These are phyloP conservation scores for Beta vulgaris DNA, from an alignment of 148 eudicot genomes.

Conservation along the genomic window DNA sequence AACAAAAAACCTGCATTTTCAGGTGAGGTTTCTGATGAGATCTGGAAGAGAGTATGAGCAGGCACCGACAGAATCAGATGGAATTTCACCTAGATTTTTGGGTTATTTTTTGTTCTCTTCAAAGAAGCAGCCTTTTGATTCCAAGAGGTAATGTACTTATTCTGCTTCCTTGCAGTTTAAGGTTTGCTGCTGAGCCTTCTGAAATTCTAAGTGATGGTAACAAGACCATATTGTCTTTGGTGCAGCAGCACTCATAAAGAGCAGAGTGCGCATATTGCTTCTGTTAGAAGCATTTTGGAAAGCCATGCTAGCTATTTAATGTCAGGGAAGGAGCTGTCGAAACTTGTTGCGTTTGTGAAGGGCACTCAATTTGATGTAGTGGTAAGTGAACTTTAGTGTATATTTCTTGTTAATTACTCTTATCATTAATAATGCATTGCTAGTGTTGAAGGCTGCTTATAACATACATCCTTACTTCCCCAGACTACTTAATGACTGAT, in stretches of 20 bases:
- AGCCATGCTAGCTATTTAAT: slow-evolving; percentile 93
- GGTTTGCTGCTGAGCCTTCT: neutral
- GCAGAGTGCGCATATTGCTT: slow-evolving; percentile 80
- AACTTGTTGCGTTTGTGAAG: slow-evolving; percentile 97
- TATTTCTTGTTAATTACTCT: neutral
- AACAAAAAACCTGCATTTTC: slow-evolving; percentile 11
- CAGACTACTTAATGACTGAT: neutral
- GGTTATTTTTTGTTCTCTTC: slow-evolving; percentile 75
- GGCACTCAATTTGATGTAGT: slow-evolving; percentile 97
- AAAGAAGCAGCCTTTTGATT: slow-evolving; percentile 60
- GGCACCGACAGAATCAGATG: slow-evolving; percentile 56
- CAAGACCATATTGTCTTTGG: slow-evolving; percentile 5
- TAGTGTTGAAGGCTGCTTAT: neutral
- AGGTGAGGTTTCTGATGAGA: slow-evolving; percentile 96
- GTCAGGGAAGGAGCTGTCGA: slow-evolving; percentile 96
- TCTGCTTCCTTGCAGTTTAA: neutral
- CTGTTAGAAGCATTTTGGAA: slow-evolving; percentile 88
- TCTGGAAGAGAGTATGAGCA: slow-evolving; percentile 94
- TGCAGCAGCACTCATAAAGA: slow-evolving; percentile 72
- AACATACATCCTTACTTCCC: neutral
- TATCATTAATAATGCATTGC: neutral
- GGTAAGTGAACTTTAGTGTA: slow-evolving; percentile 39
- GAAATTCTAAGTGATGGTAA: neutral
- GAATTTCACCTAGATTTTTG: slow-evolving; percentile 68
- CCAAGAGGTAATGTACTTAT: slow-evolving; percentile 51